Evolutionary conservation across 2,329 filamentous ascomycete species (phyloP), one percentile per base, ranked within the genome.

Genomic region (Calonectria naviculata): DNA sequence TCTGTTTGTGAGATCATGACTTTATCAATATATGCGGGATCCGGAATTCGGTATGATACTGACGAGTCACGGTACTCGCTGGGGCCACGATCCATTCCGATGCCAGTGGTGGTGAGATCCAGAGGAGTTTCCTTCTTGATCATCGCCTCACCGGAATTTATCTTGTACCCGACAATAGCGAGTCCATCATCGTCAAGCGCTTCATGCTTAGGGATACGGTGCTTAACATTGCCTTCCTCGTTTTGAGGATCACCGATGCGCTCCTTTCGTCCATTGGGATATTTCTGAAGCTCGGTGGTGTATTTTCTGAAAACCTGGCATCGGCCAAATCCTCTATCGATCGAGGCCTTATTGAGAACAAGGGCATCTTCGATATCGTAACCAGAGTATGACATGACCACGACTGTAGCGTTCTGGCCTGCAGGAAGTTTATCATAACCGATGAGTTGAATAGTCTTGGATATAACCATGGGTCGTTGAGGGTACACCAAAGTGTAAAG

Each of bases 281-380:
- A 98, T 75, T 93, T 93, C 81, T 97, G 95, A 68, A 99, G 87
- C 69, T 95, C 93, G 5, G 94, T 93, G 15, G 93, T 92, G 81
- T 97, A 95, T 84, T 99, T 99, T 76, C 96, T 93, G 88, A 98
- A 96, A n/a, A 98, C 97, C 81, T 99, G 97, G 79, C 97, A 98
- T 42, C 97, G 92, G 54, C 97, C 97, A 79, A 98, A 99, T 5
- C 97, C 97, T 78, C 97, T 91, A 78, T 99, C 97, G 70, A 95
- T 93, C 0, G 95, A 98, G 12, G 95, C 95, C 85, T 98, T 98
- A 87, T 99, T 99, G 72, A 99, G 83, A 2, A 99, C 96, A 21
- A 99, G 88, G 12, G 97, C 97, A 87, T 99, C 97, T 87, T 99
- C 97, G 77, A 99, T 99, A 91, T 99, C 97, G 84, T 99, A 99